Percentiles rank a stretch among this genome's conserved stretches.
Evolutionary conservation across 257 asterid genomes (phyloP).

Genomic region (Nicotiana knightiana): DNA sequence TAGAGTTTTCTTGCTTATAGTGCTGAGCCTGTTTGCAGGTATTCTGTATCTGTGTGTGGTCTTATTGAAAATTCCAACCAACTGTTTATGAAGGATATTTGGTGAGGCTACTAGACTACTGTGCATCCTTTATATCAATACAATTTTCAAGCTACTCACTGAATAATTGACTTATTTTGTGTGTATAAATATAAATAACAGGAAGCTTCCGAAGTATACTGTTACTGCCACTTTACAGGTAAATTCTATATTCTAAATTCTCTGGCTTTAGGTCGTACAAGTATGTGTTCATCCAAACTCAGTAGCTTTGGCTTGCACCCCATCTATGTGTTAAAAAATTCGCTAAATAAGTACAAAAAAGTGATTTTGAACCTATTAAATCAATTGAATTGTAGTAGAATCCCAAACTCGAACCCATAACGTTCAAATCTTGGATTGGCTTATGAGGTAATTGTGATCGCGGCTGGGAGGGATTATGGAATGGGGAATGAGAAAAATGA

Average conservation of each 20-base stretch:
- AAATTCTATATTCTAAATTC: not conserved
- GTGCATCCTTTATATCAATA: not conserved
- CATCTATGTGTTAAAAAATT: no score
- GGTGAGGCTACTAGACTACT: conserved; percentile 36
- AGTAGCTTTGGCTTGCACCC: no score
- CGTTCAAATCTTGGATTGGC: no score
- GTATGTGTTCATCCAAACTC: no score
- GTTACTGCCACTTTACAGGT: conserved; percentile 96
- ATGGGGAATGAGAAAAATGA: not conserved
- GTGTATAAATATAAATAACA: conserved; percentile 27
- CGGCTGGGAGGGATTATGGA: not conserved
- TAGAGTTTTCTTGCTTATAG: conserved; percentile 8
- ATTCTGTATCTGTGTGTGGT: conserved; percentile 57
- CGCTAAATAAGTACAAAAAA: no score
- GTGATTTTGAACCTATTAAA: no score
- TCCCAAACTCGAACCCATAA: no score
- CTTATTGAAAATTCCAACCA: conserved; percentile 39
- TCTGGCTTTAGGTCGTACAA: no score
- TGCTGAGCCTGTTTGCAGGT: conserved; percentile 43
- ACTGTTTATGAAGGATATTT: conserved; percentile 71
- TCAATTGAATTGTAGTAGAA: no score
- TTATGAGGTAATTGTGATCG: not conserved
- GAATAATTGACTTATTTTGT: conserved; percentile 7
- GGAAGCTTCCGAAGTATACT: conserved; percentile 74
- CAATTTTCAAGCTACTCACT: not conserved